phyloP scores from a whole-genome alignment of 1,284 basidiomycete genomes.

The Microbotryum violaceum region DNA sequence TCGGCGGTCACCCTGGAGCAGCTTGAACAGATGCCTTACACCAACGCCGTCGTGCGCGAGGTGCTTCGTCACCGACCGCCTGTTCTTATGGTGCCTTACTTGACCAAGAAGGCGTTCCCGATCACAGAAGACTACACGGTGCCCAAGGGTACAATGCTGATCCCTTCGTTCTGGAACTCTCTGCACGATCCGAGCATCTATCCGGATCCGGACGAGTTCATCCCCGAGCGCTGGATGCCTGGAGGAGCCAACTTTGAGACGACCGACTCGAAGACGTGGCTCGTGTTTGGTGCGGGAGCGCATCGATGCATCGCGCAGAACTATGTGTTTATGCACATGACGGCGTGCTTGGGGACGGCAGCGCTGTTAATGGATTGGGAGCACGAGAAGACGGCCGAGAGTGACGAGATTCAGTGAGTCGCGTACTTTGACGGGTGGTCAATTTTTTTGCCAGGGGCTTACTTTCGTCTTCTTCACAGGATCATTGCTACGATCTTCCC shows the following conservation, averaged over 20 bases:
- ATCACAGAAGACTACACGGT: slow-evolving; percentile 85
- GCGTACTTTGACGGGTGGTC: slow-evolving; percentile 4
- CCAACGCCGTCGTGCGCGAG: slow-evolving; percentile 87
- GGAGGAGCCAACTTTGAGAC: slow-evolving; percentile 49
- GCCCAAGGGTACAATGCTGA: slow-evolving; percentile 85
- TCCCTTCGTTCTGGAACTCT: slow-evolving; percentile 87
- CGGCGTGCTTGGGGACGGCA: slow-evolving; percentile 76
- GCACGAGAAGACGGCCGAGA: slow-evolving; percentile 70
- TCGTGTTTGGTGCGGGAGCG: slow-evolving; percentile 90
- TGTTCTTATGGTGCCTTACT: slow-evolving; percentile 75
- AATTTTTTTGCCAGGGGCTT: not conserved
- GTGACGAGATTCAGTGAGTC: slow-evolving; percentile 73
- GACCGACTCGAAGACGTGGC: slow-evolving; percentile 89
- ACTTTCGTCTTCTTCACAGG: not conserved
- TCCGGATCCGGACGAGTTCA: slow-evolving; percentile 74
- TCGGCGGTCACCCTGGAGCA: slow-evolving; percentile 79
- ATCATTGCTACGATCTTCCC: slow-evolving; percentile 64
- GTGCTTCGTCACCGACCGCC: slow-evolving; percentile 55
- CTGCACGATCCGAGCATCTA: slow-evolving; percentile 84
- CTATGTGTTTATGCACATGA: slow-evolving; percentile 89
- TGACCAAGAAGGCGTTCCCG: slow-evolving; percentile 79
- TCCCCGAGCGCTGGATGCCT: slow-evolving; percentile 90
- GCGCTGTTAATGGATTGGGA: slow-evolving; percentile 77
- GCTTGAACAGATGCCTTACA: slow-evolving; percentile 87
- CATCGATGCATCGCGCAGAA: slow-evolving; percentile 68